Base-by-base conservation (phyloP, 2,329 filamentous ascomycete genomes). In the Orbilia ellipsospora region DNA sequence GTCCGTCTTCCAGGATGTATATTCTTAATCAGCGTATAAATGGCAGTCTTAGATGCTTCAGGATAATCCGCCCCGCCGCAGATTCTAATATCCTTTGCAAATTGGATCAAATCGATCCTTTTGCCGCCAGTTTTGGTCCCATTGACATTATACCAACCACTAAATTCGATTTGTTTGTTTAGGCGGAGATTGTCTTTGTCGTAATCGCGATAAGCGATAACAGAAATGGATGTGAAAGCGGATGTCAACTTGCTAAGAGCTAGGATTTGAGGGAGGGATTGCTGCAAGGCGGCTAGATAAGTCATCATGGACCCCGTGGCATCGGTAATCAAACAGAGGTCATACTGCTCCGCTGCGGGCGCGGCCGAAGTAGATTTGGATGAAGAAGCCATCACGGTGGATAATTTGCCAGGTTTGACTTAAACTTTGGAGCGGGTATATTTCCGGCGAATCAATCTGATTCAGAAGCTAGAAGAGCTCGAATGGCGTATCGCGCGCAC, bases 141-240 rank as follows among this genome's bases (percentile, higher is more conserved):
- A 69, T 63, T 28, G 75, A 77, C 12, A 80, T 77, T 52, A 61
- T 82, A 82, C 85, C 85, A 87, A 2, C 85, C 85, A 0, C 85
- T 86, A 84, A 85, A 87, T 57, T 86, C 81, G 1, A 83, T 82
- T 23, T 85, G 73, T 31, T 70, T 28, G 2, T 61, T 51, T 13
- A 55, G 54, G 4, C 64, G 64, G 42, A 48, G 54, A 16, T 69
- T 75, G 1, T 63, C 59, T 8, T 79, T 78, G 73, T 80, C 81
- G 78, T 86, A 86, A 79, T 87, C 86, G 4, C 85, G 83, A 75
- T 87, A 87, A 0, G 83, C 84, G 12, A 87, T 79, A 2, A 87
- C 81, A 5, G 85, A 85, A 63, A 87, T 85, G 1, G 84, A 83
- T 3, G 83, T 82, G 78, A 87, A 87, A 77, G 84, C 85, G 61